Conservation (phyloP, 176 grass and related monocot genomes). For the Cymbopogon citratus region DNA sequence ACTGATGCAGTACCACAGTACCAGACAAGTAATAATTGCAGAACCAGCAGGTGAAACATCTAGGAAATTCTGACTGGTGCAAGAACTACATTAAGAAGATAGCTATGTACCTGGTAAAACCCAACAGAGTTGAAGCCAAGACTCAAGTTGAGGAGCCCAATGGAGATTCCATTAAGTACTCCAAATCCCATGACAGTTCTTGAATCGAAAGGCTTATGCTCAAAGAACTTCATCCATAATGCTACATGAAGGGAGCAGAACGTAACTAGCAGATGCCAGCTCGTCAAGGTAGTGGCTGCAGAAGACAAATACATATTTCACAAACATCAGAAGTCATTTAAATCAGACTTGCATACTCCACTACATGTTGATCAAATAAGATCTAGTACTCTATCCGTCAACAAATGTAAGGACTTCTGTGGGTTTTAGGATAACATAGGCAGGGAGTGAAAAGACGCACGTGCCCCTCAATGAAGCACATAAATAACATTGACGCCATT, state of each 20-base stretch:
- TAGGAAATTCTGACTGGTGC: slow-evolving; percentile 1
- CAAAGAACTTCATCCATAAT: slow-evolving; percentile 89
- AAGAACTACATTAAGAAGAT: slow-evolving; percentile 17
- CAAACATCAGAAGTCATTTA: background rate
- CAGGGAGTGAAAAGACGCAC: background rate
- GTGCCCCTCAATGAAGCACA: background rate
- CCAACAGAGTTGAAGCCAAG: slow-evolving; percentile 99
- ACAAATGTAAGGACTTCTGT: background rate
- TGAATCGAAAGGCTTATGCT: slow-evolving; percentile 94
- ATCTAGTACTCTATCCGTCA: background rate
- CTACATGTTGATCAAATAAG: background rate
- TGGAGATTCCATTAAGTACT: slow-evolving; percentile 95
- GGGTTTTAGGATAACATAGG: background rate
- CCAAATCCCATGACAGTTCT: slow-evolving; percentile 99
- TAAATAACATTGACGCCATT: background rate
- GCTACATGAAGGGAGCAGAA: slow-evolving; percentile 98
- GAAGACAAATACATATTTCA: slow-evolving; percentile 6
- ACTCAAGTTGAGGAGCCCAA: slow-evolving; percentile 96
- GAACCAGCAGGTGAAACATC: slow-evolving; percentile 15
- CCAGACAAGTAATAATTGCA: slow-evolving; percentile 6
- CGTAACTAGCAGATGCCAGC: slow-evolving; percentile 98
- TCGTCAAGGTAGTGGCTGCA: slow-evolving; percentile 98
- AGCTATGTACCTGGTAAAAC: slow-evolving; percentile 80
- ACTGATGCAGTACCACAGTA: slow-evolving; percentile 19
- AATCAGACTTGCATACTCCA: background rate